A percentile compares a stretch with the other conserved stretches of the same genome.
Conservation (phyloP, 495 filamentous ascomycete species). For the Annulohypoxylon nitens region DNA sequence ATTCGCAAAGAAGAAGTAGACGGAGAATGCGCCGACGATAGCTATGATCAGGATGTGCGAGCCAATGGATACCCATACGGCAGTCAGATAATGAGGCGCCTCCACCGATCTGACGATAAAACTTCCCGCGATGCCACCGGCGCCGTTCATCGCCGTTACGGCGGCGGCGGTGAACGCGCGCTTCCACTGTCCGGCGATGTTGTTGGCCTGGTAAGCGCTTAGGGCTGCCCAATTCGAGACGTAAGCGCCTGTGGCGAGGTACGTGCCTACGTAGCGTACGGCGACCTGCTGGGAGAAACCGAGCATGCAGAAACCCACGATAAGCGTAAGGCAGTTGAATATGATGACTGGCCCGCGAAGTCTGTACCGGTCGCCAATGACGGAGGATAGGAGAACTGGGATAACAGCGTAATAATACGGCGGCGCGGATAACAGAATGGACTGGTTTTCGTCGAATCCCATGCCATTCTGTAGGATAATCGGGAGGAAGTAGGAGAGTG, state of each 20-base stretch:
- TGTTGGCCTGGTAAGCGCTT: slow-evolving; percentile 79
- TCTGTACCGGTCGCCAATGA: slow-evolving; percentile 73
- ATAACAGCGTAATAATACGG: slow-evolving; percentile 83
- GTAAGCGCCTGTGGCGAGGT: slow-evolving; percentile 82
- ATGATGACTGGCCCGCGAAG: slow-evolving; percentile 76
- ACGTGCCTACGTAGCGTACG: slow-evolving; percentile 79
- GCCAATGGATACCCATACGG: slow-evolving; percentile 79
- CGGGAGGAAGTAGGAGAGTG: slow-evolving; percentile 76
- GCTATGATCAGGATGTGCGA: slow-evolving; percentile 77
- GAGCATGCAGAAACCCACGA: slow-evolving; percentile 79
- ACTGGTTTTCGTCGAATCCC: slow-evolving; percentile 73
- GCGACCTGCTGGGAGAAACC: slow-evolving; percentile 76
- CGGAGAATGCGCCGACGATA: slow-evolving; percentile 70
- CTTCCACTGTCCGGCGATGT: slow-evolving; percentile 81
- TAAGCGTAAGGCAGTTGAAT: slow-evolving; percentile 80
- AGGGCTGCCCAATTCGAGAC: slow-evolving; percentile 85
- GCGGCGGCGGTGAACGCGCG: slow-evolving; percentile 76
- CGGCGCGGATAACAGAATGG: slow-evolving; percentile 79
- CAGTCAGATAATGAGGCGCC: slow-evolving; percentile 76
- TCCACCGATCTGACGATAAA: slow-evolving; percentile 78
- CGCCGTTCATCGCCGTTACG: slow-evolving; percentile 77
- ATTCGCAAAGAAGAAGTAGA: slow-evolving; percentile 74
- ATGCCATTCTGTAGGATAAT: slow-evolving; percentile 79
- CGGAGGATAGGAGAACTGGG: slow-evolving; percentile 76
- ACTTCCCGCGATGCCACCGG: slow-evolving; percentile 81